Evolutionary conservation across 116 monocot genomes (phyloP).

Genomic region (Thalassia testudinum): DNA sequence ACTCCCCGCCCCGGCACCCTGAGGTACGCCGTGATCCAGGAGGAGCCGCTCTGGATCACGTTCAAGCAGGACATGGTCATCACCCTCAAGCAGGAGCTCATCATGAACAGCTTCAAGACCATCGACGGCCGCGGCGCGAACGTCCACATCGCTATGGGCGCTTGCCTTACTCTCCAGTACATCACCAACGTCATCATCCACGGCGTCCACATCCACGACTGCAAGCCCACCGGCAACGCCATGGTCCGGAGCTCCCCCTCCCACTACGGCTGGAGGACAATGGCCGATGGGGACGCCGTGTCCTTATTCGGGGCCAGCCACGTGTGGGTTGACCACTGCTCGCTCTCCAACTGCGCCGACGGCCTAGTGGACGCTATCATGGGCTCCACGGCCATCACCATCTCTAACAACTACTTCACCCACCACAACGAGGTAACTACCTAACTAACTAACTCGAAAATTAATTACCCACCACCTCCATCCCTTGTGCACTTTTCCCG

Average conservation of each 20-base stretch:
- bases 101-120: constrained; percentile 93
- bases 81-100: constrained; percentile 64
- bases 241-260: constrained; percentile 87
- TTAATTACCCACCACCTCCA: no score
- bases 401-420: constrained; percentile 87
- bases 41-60: constrained; percentile 67
- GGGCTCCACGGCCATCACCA: constrained; percentile 88
- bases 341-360: constrained; percentile 78
- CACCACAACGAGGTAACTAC: constrained; percentile 62
- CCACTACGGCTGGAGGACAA: constrained; percentile 78
- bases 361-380: constrained; percentile 82
- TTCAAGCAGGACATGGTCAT: constrained; percentile 74
- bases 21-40: constrained; percentile 66
- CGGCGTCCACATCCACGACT: constrained; percentile 70
- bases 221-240: constrained; percentile 86
- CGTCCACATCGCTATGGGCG: constrained; percentile 77
- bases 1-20: constrained; percentile 64
- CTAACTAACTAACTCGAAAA: no score
- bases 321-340: constrained; percentile 90
- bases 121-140: constrained; percentile 66
- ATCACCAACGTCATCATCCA: constrained; percentile 77
- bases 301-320: constrained; percentile 80
- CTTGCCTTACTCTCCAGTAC: constrained; percentile 61
- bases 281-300: constrained; percentile 77
- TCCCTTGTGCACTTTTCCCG: no score